Evolutionary conservation across 768 basidiomycete genomes (phyloP).

Genomic region (Termitomyces sp.): DNA sequence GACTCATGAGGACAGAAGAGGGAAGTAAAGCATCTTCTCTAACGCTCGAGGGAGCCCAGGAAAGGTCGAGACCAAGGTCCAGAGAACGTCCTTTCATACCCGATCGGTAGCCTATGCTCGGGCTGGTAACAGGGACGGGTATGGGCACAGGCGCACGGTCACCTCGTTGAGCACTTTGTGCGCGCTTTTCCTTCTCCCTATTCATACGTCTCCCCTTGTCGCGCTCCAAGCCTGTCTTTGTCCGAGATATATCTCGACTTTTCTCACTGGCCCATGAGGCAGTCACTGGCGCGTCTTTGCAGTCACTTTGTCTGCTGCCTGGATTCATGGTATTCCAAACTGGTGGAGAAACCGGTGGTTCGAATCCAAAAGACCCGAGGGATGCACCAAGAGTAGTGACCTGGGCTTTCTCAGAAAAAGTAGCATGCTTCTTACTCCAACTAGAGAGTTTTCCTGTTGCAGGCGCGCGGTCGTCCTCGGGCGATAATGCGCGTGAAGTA

Average conservation of each 20-base stretch:
- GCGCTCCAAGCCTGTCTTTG: slow-evolving; percentile 12
- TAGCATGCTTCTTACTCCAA: slow-evolving; percentile 49
- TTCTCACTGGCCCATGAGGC: slow-evolving; percentile 17
- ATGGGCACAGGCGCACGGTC: slow-evolving; percentile 29
- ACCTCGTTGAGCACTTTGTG: slow-evolving; percentile 15
- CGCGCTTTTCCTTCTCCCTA: slow-evolving; percentile 20
- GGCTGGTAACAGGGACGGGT: slow-evolving; percentile 11
- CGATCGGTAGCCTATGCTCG: slow-evolving; percentile 32
- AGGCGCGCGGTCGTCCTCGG: slow-evolving; percentile 17
- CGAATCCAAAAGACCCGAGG: slow-evolving; percentile 63
- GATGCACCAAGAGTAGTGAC: slow-evolving; percentile 31
- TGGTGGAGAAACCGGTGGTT: slow-evolving; percentile 56
- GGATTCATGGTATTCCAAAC: slow-evolving; percentile 29
- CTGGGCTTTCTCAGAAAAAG: slow-evolving; percentile 25
- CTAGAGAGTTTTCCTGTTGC: slow-evolving; percentile 46
- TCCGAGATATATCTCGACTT: slow-evolving; percentile 9
- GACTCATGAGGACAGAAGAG: slow-evolving; percentile 30
- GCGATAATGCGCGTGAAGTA: background rate
- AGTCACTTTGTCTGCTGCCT: slow-evolving; percentile 15
- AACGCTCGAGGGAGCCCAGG: slow-evolving; percentile 68
- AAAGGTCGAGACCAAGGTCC: slow-evolving; percentile 61
- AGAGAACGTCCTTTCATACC: slow-evolving; percentile 63
- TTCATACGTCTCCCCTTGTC: slow-evolving; percentile 26
- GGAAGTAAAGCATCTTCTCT: slow-evolving; percentile 63
- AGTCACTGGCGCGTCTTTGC: slow-evolving; percentile 11